A percentile compares a stretch with the other conserved stretches of the same genome.
Evolutionary conservation across 2,329 filamentous ascomycete genomes (phyloP).

Genomic region (Stachybotrys chartarum): DNA sequence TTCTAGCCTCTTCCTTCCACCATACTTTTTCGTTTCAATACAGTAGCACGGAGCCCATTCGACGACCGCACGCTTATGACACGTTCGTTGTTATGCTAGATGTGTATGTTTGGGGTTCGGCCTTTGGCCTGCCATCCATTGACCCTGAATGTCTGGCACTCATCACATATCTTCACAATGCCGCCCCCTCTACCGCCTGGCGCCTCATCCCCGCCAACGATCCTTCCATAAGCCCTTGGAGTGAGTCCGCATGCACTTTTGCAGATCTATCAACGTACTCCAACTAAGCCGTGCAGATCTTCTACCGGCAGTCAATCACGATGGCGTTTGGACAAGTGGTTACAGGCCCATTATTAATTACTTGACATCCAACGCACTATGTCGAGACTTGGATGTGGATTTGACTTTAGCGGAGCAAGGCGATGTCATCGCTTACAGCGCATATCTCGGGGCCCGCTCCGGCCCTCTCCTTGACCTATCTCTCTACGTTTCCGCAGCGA

Average conservation of each 20-base stretch:
- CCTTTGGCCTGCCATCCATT: slow-evolving; percentile 82
- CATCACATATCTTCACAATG: slow-evolving; percentile 66
- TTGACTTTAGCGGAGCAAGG: slow-evolving; percentile 34
- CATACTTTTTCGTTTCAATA: no score
- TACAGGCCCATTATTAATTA: slow-evolving; percentile 55
- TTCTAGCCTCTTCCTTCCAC: no score
- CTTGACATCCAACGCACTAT: slow-evolving; percentile 32
- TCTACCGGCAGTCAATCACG: slow-evolving; percentile 47
- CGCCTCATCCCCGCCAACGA: slow-evolving; percentile 67
- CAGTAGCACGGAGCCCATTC: not conserved
- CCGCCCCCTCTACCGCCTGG: slow-evolving; percentile 55
- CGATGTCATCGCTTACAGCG: slow-evolving; percentile 46
- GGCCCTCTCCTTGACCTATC: slow-evolving; percentile 75
- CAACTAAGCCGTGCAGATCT: slow-evolving; percentile 33
- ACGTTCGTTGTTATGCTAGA: slow-evolving; percentile 35
- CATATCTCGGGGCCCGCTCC: slow-evolving; percentile 70
- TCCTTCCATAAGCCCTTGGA: slow-evolving; percentile 55
- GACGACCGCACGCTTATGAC: not conserved
- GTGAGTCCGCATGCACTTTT: slow-evolving; percentile 38
- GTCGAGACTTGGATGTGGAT: slow-evolving; percentile 29
- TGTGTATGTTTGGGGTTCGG: slow-evolving; percentile 85
- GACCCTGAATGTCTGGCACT: slow-evolving; percentile 85
- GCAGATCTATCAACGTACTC: slow-evolving; percentile 44
- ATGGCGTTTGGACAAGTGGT: slow-evolving; percentile 48
- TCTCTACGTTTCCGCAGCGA: slow-evolving; percentile 83